Evolutionary conservation across 176 grass and related monocot genomes (phyloP).

Genomic region (Neostapfia colusana): DNA sequence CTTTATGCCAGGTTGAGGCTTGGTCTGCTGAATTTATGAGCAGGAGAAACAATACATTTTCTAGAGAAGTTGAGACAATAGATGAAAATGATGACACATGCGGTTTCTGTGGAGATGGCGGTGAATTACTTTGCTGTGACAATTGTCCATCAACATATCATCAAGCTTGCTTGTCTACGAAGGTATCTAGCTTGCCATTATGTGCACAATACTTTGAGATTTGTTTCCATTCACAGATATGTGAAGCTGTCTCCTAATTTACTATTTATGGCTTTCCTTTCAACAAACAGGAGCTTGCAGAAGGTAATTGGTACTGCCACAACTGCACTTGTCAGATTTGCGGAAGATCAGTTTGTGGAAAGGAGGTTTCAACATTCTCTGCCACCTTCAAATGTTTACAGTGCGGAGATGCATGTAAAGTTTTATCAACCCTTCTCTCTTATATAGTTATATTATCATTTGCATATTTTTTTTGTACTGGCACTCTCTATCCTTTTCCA

Average conservation of each 20-base stretch:
- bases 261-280: constrained; percentile 25
- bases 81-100: constrained; percentile 97
- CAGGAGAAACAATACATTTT: constrained; percentile 53
- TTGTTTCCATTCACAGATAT: constrained; percentile 15
- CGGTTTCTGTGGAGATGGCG: constrained; percentile 95
- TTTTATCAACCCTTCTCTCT: constrained; percentile 9
- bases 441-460: neutral
- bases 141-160: constrained; percentile 97
- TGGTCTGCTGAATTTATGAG: constrained; percentile 86
- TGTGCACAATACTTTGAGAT: neutral
- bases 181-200: constrained; percentile 55
- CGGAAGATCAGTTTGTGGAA: constrained; percentile 51
- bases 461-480: neutral
- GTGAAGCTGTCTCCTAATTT: constrained; percentile 22
- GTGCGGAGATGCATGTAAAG: constrained; percentile 71
- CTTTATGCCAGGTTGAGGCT: constrained; percentile 81
- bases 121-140: constrained; percentile 96
- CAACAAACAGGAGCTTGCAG: constrained; percentile 63
- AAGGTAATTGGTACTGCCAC: constrained; percentile 86
- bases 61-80: constrained; percentile 53
- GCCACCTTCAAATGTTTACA: constrained; percentile 63
- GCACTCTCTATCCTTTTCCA: neutral
- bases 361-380: constrained; percentile 46
- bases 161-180: constrained; percentile 69
- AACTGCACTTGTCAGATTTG: constrained; percentile 72